Conservation (phyloP, 23 red algal genomes). For the Cyanidiococcus yangmingshanensis region DNA sequence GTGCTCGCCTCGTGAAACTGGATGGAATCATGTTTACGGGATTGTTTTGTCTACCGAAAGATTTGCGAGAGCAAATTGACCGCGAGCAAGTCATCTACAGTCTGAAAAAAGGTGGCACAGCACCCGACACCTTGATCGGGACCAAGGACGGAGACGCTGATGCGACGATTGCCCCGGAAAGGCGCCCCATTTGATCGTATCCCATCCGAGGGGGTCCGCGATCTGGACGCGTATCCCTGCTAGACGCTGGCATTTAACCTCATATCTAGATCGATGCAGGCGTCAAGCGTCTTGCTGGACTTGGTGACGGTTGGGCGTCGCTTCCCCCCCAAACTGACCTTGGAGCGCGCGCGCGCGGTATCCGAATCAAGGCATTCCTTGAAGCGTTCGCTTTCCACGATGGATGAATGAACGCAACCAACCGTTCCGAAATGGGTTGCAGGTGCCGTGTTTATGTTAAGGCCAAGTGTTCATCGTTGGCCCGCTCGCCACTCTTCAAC, state of each 20-base stretch:
- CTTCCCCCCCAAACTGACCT: no score
- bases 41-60: not conserved
- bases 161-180: not conserved
- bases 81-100: not conserved
- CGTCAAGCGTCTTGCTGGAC: no score
- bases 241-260: no score
- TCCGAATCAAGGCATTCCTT: no score
- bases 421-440: no score
- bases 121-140: conserved; percentile 7
- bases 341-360: no score
- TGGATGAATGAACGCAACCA: no score
- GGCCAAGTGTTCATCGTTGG: conserved; percentile 54
- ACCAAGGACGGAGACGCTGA: not conserved
- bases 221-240: not conserved
- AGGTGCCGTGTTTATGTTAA: not conserved
- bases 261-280: no score
- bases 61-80: not conserved
- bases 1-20: not conserved
- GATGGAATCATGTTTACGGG: conserved; percentile 10
- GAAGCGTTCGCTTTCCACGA: no score
- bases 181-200: not conserved
- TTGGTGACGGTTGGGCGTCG: no score
- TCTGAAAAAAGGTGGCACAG: not conserved
- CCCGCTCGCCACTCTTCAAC: conserved; percentile 47
- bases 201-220: not conserved